phyloP scores from a whole-genome alignment of 164 flowering plant genomes.

The Warburgia ugandensis region DNA sequence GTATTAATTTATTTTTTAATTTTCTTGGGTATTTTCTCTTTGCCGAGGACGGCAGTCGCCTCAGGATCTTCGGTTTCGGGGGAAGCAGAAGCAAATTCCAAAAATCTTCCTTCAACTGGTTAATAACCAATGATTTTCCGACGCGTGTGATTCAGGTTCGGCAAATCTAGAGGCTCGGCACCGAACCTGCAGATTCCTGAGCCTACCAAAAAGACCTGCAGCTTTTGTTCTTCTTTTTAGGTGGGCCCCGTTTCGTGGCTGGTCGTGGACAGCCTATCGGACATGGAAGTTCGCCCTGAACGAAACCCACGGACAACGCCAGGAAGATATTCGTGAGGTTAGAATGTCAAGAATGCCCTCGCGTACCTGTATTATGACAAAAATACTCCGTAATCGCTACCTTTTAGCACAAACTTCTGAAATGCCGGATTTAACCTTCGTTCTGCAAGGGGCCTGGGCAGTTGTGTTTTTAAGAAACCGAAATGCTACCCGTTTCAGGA shows the following conservation, averaged over 20 bases:
- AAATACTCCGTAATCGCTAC: no score
- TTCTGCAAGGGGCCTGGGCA: no score
- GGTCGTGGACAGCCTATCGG: neutral
- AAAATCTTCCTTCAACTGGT: neutral
- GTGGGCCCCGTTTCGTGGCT: neutral
- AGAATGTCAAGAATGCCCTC: no score
- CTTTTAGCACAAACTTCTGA: no score
- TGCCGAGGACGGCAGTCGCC: neutral
- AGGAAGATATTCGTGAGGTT: no score
- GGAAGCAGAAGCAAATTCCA: neutral
- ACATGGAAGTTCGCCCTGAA: neutral
- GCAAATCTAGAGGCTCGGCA: constrained; percentile 8
- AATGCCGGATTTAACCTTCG: no score
- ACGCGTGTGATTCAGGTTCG: neutral
- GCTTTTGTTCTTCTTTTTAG: constrained; percentile 2
- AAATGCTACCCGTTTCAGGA: no score
- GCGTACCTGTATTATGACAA: no score
- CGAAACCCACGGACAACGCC: no score
- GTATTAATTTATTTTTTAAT: no score
- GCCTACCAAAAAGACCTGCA: constrained; percentile 2
- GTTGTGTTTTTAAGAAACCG: no score
- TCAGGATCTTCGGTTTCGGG: neutral
- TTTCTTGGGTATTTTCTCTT: neutral
- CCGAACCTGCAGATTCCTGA: constrained; percentile 5
- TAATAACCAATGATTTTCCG: neutral